Evolutionary conservation across 2,329 filamentous ascomycete species (phyloP), one percentile per base, ranked within the genome.

Genomic region (Colletotrichum somersetense): DNA sequence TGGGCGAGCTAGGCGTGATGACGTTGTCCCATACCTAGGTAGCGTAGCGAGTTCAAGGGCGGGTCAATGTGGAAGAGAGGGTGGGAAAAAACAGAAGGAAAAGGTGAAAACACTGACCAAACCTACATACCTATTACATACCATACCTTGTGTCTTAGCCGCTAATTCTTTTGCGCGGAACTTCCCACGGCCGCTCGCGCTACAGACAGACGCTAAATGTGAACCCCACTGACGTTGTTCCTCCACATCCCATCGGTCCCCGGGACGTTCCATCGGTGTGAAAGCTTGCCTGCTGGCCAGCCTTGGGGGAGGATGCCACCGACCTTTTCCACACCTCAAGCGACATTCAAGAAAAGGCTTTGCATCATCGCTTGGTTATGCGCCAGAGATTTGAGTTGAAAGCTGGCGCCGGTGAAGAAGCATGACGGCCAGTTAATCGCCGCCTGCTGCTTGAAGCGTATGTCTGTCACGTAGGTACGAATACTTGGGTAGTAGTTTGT

Each of bases 221-320:
- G 33, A 59, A 64, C 44, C 65, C 58, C 66, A 67, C 70, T 69
- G 66, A 69, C 70, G 66, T 59, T 61, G 38, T 48, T 50, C 46
- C 66, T 72, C 59, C 42, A 50, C 57, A 33, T 48, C 23, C 48
- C 48, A 55, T 44, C 57, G 38, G 23, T 20, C 16, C 57, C 18
- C 16, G 26, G 62, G 14, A 42, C 16, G 11, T 62, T 30, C 26
- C 46, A 38, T 62, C n/a, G 33, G 42, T 53, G n/a, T 35, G 38
- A 30, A 55, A 26, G 53, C 44, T 62, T 53, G 50, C 44, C 12
- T 33, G 38, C 58, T n/a, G 30, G 23, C 58, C 68, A 55, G 40
- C 53, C 53, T 18, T 5, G 57, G 55, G n/a, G n/a, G 12, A n/a
- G 3, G 48, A 61, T 59, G 23, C 26, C 18, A 35, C 30, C 20